Evolutionary conservation across 768 basidiomycete species (phyloP).

Genomic region (Lactarius indigo): DNA sequence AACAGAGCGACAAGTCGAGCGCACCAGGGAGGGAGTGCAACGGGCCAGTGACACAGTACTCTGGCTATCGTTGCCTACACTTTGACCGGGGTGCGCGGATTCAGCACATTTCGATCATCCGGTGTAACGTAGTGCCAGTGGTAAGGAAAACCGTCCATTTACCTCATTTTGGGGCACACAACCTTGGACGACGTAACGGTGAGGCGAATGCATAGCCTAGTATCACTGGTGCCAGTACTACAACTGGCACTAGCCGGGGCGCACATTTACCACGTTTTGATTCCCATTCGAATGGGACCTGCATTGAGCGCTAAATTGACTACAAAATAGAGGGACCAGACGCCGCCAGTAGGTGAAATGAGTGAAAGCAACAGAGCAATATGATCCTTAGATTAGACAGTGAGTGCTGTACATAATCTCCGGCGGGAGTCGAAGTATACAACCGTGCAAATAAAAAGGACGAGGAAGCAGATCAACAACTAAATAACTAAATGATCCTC

Average conservation of each 20-base stretch:
- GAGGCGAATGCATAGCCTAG: background rate
- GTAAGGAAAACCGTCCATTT: constrained; percentile 1
- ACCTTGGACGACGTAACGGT: background rate
- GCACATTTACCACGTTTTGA: background rate
- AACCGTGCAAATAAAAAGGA: background rate
- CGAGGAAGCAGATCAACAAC: background rate
- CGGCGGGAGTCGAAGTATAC: constrained; percentile 3
- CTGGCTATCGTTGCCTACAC: background rate
- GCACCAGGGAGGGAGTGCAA: background rate
- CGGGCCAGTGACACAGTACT: no score
- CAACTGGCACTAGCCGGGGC: background rate
- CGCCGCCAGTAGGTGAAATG: background rate
- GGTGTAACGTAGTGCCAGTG: background rate
- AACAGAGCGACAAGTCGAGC: background rate
- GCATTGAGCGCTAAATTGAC: background rate
- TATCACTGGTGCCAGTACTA: background rate
- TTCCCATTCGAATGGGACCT: background rate
- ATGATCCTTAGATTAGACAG: constrained; percentile 3
- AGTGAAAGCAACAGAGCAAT: background rate
- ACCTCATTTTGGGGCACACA: constrained; percentile 5
- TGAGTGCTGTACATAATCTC: background rate
- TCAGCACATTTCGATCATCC: constrained; percentile 4
- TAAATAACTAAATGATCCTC: background rate
- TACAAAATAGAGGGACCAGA: no score
- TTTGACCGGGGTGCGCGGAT: background rate